phyloP scores from a whole-genome alignment of 306 rosid genomes.

The Pyrus pyrifolia region DNA sequence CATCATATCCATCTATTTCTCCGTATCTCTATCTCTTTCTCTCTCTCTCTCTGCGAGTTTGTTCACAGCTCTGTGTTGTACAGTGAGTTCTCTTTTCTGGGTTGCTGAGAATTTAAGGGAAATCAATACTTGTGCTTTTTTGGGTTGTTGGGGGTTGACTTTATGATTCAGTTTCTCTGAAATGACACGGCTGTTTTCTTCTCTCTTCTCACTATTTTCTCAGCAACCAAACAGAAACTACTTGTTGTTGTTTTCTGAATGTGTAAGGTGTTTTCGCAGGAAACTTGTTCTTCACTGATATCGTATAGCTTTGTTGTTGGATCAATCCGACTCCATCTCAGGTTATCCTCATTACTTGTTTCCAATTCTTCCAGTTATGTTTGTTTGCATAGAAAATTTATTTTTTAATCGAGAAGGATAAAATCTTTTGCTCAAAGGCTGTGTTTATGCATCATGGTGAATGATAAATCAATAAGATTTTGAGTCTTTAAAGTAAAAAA shows the following conservation, averaged over 20 bases:
- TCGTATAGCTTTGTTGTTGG: constrained; percentile 15
- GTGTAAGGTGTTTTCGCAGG: constrained; percentile 13
- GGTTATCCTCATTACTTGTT: constrained; percentile 19
- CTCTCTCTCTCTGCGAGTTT: neutral
- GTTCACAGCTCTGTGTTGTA: neutral
- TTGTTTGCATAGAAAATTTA: neutral
- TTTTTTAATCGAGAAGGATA: neutral
- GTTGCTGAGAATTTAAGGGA: constrained; percentile 27
- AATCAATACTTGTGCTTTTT: constrained; percentile 17
- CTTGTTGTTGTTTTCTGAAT: neutral
- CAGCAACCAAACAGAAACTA: constrained; percentile 14
- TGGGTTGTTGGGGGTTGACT: constrained; percentile 12
- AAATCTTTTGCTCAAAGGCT: neutral
- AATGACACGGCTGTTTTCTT: neutral
- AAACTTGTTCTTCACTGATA: neutral
- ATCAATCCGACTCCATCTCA: constrained; percentile 23
- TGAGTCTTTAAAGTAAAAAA: neutral
- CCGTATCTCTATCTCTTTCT: neutral
- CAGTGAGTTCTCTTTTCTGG: neutral
- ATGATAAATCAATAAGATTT: neutral
- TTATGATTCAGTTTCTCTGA: constrained; percentile 7
- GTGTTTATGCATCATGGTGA: neutral
- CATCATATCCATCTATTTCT: neutral
- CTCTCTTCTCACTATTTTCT: constrained; percentile 11
- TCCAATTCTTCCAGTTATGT: neutral